Evolutionary conservation across 352 stramenopile species (phyloP).

Genomic region (Phytophthora foliorum): DNA sequence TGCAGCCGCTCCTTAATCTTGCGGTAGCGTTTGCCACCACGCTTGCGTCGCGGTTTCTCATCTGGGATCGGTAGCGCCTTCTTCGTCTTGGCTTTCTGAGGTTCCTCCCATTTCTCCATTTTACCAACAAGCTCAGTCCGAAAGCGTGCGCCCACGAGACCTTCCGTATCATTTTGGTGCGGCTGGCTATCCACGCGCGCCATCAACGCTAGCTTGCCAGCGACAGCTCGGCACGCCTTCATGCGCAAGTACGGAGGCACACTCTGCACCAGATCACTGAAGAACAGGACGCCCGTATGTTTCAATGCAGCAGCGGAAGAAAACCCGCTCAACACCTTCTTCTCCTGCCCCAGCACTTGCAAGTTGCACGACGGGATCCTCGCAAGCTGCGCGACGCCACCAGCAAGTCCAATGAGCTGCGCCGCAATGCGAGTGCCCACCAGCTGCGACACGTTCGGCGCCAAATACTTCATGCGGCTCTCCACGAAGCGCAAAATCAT

Average conservation of each 20-base stretch:
- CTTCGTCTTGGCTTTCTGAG: constrained; percentile 96
- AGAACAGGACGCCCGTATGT: constrained; percentile 95
- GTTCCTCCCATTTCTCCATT: constrained; percentile 98
- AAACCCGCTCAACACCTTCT: constrained; percentile 93
- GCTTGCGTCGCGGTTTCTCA: constrained; percentile 96
- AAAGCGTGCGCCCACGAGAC: constrained; percentile 86
- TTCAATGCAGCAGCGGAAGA: constrained; percentile 83
- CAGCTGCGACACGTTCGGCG: constrained; percentile 95
- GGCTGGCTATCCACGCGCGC: constrained; percentile 94
- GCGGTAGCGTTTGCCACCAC: constrained; percentile 93
- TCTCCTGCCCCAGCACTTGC: constrained; percentile 96
- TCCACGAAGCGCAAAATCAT: constrained; percentile 94
- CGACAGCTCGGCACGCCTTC: constrained; percentile 95
- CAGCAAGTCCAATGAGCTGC: constrained; percentile 95
- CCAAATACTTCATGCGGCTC: constrained; percentile 92
- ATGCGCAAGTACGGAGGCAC: constrained; percentile 93
- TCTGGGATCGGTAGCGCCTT: constrained; percentile 97
- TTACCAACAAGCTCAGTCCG: constrained; percentile 93
- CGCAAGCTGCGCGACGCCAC: constrained; percentile 94
- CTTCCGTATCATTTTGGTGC: constrained; percentile 71
- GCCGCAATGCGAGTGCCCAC: constrained; percentile 96
- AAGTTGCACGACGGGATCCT: constrained; percentile 98
- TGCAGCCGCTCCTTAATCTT: constrained; percentile 98
- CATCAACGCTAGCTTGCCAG: constrained; percentile 92
- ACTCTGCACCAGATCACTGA: constrained; percentile 94